Evolutionary conservation across 495 filamentous ascomycete genomes (phyloP), one percentile per base, ranked within the genome.

Genomic region (Staphylotrichum tortipilum): DNA sequence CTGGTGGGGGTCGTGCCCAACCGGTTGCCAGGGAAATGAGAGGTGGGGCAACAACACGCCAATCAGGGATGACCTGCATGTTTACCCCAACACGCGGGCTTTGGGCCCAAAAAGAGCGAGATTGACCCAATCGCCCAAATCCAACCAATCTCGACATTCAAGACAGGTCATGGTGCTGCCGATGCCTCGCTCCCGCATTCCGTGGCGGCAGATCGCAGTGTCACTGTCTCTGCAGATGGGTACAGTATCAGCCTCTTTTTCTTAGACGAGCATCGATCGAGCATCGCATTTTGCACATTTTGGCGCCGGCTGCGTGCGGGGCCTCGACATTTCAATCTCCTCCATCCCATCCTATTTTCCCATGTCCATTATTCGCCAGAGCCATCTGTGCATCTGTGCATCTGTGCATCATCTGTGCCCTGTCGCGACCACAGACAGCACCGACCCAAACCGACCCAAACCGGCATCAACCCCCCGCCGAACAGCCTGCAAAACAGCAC

Each of bases 11-110:
- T 10, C 5, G 14, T 26, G 34, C 45, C 8, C 14, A 6, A 10
- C 15, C 47, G 30, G 47, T 50, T 50, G 47, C 47, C 22, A 36
- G n/a, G 47, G 39, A 28, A 43, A 50, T 35, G 21, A 41, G n/a
- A 26, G 11, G 36, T 40, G 22, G 46, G 46, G 30, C 28, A 33
- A 17, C 19, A 22, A 2, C 2, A 21, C 22, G 30, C 47, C 47
- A 50, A 50, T 50, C 38, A 35, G 15, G 10, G 10, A 8, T 11
- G 7, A 2, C 7, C 7, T 5, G 3, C 14, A 3, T 50, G 47
- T 50, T 50, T 50, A 50, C 23, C 31, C 47, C 47, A 26, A 41
- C 34, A 49, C 45, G 35, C 45, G 45, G 31, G 18, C n/a, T 4
- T 18, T 3, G 3, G 34, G 21, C 22, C 35, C 33, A 48, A 47